These are phyloP conservation scores for Plantago ovata DNA, from an alignment of 257 asterid genomes.

Conservation along the genomic window DNA sequence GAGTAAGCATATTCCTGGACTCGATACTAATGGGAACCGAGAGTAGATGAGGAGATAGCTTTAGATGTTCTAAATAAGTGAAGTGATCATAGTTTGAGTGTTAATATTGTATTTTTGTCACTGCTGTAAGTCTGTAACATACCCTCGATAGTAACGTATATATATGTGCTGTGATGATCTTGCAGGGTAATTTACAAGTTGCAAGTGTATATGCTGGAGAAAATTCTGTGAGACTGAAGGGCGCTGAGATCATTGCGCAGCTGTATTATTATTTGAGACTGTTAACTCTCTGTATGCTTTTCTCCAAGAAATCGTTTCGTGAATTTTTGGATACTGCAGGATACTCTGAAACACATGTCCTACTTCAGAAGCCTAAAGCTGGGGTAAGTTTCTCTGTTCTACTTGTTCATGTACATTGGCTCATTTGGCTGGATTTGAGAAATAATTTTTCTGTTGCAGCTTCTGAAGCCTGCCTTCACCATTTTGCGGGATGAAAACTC, in stretches of 20 bases:
- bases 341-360: constrained; percentile 68
- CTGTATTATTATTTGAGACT: constrained; percentile 65
- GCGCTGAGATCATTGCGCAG: constrained; percentile 69
- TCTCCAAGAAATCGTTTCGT: constrained; percentile 84
- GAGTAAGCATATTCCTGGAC: too few relatives aligned
- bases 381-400: constrained; percentile 55
- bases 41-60: too few relatives aligned
- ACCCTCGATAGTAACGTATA: too few relatives aligned
- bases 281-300: constrained; percentile 95
- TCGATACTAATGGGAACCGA: too few relatives aligned
- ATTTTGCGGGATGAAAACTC: constrained; percentile 67
- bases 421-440: too few relatives aligned
- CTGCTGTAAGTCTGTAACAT: too few relatives aligned
- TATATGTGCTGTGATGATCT: background rate
- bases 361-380: constrained; percentile 97
- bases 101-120: too few relatives aligned
- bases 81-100: too few relatives aligned
- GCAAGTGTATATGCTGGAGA: constrained; percentile 75
- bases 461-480: constrained; percentile 92
- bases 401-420: too few relatives aligned
- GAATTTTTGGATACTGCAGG: constrained; percentile 89
- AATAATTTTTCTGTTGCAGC: constrained; percentile 2
- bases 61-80: too few relatives aligned
- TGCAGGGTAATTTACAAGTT: constrained; percentile 79
- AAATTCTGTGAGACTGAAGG: constrained; percentile 69